These are phyloP conservation scores for Suillus subaureus DNA, from an alignment of 768 basidiomycete genomes.

Conservation along the genomic window DNA sequence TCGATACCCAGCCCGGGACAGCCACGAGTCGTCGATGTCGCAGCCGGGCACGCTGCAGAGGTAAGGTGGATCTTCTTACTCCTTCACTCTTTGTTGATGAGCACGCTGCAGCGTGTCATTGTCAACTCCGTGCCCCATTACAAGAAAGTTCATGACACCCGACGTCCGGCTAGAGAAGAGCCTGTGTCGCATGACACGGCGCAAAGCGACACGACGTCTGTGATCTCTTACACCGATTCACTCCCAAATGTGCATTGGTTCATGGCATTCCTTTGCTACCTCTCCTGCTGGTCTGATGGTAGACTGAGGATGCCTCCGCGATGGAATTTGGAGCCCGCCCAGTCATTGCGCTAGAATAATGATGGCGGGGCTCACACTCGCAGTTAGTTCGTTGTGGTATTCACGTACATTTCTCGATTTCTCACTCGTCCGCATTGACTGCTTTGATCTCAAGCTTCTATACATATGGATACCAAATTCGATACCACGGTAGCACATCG, in stretches of 20 bases:
- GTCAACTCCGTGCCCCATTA: not conserved
- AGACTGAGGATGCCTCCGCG: not conserved
- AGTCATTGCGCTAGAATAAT: not conserved
- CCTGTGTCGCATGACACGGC: not conserved
- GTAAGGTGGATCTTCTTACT: not conserved
- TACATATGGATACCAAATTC: not conserved
- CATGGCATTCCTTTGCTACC: not conserved
- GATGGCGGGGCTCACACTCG: not conserved
- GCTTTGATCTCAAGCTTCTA: not conserved
- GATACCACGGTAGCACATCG: not conserved
- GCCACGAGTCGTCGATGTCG: not conserved
- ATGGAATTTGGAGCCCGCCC: not conserved
- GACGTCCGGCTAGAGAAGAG: not conserved
- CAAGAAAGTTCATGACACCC: not conserved
- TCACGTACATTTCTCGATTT: not conserved
- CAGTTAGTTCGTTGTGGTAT: not conserved
- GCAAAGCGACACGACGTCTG: not conserved
- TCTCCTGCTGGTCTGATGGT: not conserved
- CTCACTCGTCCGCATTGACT: not conserved
- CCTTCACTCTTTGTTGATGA: not conserved
- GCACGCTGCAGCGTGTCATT: not conserved
- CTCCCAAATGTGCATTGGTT: not conserved
- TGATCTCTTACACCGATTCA: not conserved
- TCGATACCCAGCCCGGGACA: not conserved
- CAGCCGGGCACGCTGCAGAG: not conserved